phyloP scores from a whole-genome alignment of 305 asterid genomes.

The Fraxinus paxiana region DNA sequence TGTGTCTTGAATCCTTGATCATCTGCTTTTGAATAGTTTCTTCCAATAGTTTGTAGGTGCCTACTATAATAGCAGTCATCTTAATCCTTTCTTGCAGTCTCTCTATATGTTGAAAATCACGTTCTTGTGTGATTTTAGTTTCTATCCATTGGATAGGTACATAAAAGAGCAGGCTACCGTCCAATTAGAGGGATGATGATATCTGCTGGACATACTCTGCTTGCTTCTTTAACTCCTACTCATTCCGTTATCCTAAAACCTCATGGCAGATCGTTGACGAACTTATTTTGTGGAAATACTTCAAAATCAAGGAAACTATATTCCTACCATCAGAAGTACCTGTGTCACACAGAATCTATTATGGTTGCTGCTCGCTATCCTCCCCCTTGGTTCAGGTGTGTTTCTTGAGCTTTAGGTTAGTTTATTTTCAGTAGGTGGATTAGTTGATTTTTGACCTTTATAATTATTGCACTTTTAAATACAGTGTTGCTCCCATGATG shows the following conservation, averaged over 20 bases:
- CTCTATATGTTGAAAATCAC: conserved; percentile 19
- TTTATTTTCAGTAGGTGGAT: neutral
- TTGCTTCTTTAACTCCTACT: conserved; percentile 70
- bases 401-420: conserved; percentile 12
- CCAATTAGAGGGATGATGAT: conserved; percentile 58
- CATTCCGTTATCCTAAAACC: conserved; percentile 58
- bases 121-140: conserved; percentile 49
- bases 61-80: neutral
- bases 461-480: conserved; percentile 15
- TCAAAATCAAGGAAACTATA: conserved; percentile 40
- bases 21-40: neutral
- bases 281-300: conserved; percentile 33
- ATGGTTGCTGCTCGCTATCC: conserved; percentile 64
- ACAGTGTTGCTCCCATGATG: conserved; percentile 97
- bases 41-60: neutral
- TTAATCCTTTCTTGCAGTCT: conserved; percentile 7
- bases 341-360: conserved; percentile 34
- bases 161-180: conserved; percentile 43
- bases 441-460: conserved; percentile 7
- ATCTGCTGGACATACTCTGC: conserved; percentile 60
- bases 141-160: conserved; percentile 62
- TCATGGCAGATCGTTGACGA: conserved; percentile 56
- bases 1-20: neutral
- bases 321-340: conserved; percentile 40
- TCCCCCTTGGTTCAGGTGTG: conserved; percentile 91